Evolutionary conservation across 2,329 filamentous ascomycete genomes (phyloP), one percentile per base, ranked within the genome.

Genomic region (Purpureocillium lavendulum): DNA sequence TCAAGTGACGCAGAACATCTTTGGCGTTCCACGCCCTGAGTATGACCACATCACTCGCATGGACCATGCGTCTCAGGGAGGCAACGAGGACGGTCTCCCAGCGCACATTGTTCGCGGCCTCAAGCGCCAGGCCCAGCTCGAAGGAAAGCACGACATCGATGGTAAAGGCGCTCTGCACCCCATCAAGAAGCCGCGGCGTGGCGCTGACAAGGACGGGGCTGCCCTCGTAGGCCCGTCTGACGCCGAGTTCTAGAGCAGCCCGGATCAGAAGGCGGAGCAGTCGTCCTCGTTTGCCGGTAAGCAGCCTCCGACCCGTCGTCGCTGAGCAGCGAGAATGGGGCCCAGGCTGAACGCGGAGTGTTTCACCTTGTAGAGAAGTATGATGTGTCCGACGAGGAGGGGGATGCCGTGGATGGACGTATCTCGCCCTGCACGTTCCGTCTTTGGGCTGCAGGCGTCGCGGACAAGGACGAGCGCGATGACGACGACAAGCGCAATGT

Each of bases 381-480:
- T 28, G 57, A 59, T 26, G 53, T 67, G 14, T 62, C 57, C 0
- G 65, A 69, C 37, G 55, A 60, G 15, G 67, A 73, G 41, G 66
- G 62, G 2, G 57, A 59, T 16, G 53, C 57, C 0, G 46, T 54
- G 4, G 49, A 54, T 4, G 58, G 55, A 1, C 59, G 58, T 2
- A 62, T 72, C 21, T 63, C 60, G 0, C 64, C 66, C 2, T 61
- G 56, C 42, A 67, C 60, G 0, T 72, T 71, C 40, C 52, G 58
- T 11, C 46, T 54, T 2, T 61, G 58, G 54, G 49, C 63, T 26
- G 47, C 62, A 41, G 64, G 61, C 37, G 38, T 35, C n/a, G 11
- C 38, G 21, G 8, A 30, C 10, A 16, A 9, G 33, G 24, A 24
- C 13, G 33, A 15, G 15, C 15, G 31, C 31, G 10, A 2, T 10